phyloP scores from a whole-genome alignment of 805 yeast genomes.

The Jamesozyma piceae region DNA sequence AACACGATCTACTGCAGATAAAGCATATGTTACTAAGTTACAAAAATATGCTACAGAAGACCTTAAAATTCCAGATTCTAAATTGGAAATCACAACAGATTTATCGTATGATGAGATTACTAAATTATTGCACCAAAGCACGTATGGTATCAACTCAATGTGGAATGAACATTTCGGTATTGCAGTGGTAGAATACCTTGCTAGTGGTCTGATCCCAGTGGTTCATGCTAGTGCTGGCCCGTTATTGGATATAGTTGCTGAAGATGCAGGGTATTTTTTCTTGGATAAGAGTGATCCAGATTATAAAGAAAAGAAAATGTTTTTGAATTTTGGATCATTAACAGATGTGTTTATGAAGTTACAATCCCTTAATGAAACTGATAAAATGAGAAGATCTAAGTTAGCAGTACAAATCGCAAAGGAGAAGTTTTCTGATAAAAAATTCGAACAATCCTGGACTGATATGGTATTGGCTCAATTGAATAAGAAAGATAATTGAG shows the following conservation, averaged over 20 bases:
- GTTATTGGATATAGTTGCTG: constrained; percentile 68
- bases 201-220: constrained; percentile 78
- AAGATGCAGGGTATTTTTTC: constrained; percentile 68
- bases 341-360: constrained; percentile 40
- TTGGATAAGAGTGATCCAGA: constrained; percentile 67
- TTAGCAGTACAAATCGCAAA: constrained; percentile 39
- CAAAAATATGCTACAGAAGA: constrained; percentile 34
- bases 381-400: constrained; percentile 35
- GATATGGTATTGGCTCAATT: constrained; percentile 11
- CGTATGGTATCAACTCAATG: constrained; percentile 88
- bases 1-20: constrained; percentile 62
- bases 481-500: constrained; percentile 6
- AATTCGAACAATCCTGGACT: constrained; percentile 51
- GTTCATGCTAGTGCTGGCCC: constrained; percentile 98
- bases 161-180: constrained; percentile 99
- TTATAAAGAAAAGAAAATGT: constrained; percentile 28
- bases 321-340: constrained; percentile 27
- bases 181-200: constrained; percentile 87
- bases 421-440: constrained; percentile 52
- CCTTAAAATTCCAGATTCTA: constrained; percentile 33
- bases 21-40: constrained; percentile 44
- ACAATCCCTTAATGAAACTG: constrained; percentile 31
- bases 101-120: constrained; percentile 60
- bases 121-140: constrained; percentile 42
- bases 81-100: constrained; percentile 55